A percentile compares a stretch with the other conserved stretches of the same genome.
These are phyloP conservation scores for Butyriboletus loyo DNA, from an alignment of 768 basidiomycete genomes.

Conservation along the genomic window DNA sequence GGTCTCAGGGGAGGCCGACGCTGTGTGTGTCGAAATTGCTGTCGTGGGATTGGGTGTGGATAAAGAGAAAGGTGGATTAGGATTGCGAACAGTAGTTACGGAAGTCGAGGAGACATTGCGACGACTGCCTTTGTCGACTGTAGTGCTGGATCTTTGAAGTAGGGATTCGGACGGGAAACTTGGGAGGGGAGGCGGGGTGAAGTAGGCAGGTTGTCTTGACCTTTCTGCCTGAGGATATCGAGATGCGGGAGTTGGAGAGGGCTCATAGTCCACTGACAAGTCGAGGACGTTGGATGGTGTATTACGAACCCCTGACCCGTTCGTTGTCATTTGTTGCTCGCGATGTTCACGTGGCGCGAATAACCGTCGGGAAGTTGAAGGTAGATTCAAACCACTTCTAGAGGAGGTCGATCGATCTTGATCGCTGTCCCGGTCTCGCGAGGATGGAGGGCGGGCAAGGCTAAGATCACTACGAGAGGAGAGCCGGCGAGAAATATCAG, in stretches of 20 bases:
- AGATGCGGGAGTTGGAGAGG: constrained; percentile 45
- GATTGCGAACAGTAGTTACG: constrained; percentile 43
- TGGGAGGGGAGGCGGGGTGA: constrained; percentile 58
- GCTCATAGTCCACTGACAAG: constrained; percentile 37
- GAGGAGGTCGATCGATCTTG: constrained; percentile 26
- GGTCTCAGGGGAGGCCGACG: constrained; percentile 43
- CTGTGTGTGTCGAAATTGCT: constrained; percentile 63
- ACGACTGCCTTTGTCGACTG: constrained; percentile 29
- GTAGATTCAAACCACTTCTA: constrained; percentile 18
- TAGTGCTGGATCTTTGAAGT: constrained; percentile 23
- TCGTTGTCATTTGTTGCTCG: constrained; percentile 34
- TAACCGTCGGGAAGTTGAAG: constrained; percentile 47
- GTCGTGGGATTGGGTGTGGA: constrained; percentile 62
- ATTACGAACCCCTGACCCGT: constrained; percentile 14
- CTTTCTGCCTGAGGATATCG: constrained; percentile 38
- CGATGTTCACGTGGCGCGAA: constrained; percentile 58
- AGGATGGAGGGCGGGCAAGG: constrained; percentile 24
- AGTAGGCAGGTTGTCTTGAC: constrained; percentile 42
- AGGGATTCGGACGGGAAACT: constrained; percentile 57
- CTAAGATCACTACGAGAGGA: constrained; percentile 24
- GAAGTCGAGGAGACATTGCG: constrained; percentile 46
- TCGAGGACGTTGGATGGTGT: constrained; percentile 28
- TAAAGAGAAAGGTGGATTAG: constrained; percentile 42
- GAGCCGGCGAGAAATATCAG: constrained; percentile 27
- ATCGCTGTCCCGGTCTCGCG: constrained; percentile 28